Evolutionary conservation across 2,329 filamentous ascomycete genomes (phyloP), one percentile per base, ranked within the genome.

Genomic region (Microdochium bolleyi): DNA sequence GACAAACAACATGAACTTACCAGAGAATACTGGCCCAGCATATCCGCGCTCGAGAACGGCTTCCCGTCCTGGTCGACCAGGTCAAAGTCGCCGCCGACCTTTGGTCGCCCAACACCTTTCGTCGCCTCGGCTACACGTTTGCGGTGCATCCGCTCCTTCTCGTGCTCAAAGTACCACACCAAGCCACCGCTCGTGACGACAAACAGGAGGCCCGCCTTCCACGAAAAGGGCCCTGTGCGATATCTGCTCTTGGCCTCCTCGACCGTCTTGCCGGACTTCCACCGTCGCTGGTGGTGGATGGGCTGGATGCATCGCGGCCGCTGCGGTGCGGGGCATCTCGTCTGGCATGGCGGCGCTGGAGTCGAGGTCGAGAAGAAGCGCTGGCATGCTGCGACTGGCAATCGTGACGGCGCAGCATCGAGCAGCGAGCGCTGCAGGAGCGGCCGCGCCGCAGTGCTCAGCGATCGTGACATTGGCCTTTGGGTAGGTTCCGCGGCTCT

Each of bases 31-130:
- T 88, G 89, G 52, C 94, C 94, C 76, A 87, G 88, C 76, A 97
- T 78, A 69, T 92, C 84, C 65, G 85, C 80, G 62, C 87, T 87
- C 2, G 87, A 88, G 61, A 95, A 92, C 37, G 77, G 76, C 53
- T 84, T 82, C 50, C 91, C 91, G 57, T 95, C 74, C 62, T 96
- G 85, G 71, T 97, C 90, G 38, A 87, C 73, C 61, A 99, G 74
- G 57, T 84, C 77, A 68, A 99, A 97, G 1, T 84, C 76, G 0
- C 94, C 94, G 52, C 94, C 94, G 51, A 99, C 92, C 75, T 95
- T 95, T 32, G 94, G 94, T 66, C 83, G 86, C 1, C 94, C 94
- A 5, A 96, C 85, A 11, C 92, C 92, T 74, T 99, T 99, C 59
- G 87, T 88, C 61, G 92, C 88, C 66, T 97, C 92, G 8, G 91